A percentile compares a stretch with the other conserved stretches of the same genome.
These are phyloP conservation scores for Silene coronaria DNA, from an alignment of 179 eudicot species.

Conservation along the genomic window DNA sequence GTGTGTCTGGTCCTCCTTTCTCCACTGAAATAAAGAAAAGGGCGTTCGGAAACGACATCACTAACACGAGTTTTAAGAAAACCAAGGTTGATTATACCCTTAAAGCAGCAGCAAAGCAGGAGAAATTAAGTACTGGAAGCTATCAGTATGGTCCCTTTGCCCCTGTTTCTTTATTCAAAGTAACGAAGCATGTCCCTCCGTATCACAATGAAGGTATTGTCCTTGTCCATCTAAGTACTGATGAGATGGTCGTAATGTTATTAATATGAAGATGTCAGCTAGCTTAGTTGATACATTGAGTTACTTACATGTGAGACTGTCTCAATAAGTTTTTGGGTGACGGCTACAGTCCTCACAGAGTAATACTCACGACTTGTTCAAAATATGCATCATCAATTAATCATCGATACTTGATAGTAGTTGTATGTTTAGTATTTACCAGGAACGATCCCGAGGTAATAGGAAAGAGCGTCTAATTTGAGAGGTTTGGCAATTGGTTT, in stretches of 20 bases:
- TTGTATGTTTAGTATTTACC: too few species aligned
- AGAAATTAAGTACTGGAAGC: constrained; percentile 26
- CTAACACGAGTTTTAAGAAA: constrained; percentile 53
- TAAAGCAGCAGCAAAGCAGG: constrained; percentile 28
- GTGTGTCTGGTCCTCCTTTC: constrained; percentile 25
- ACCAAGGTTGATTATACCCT: constrained; percentile 29
- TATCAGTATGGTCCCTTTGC: constrained; percentile 78
- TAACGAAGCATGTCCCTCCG: constrained; percentile 41
- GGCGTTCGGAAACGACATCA: constrained; percentile 73
- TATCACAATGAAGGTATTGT: constrained; percentile 83
- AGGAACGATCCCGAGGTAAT: too few species aligned
- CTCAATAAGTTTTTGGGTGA: too few species aligned
- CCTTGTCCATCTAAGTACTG: not conserved
- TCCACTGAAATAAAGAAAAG: constrained; percentile 56
- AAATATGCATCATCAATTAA: too few species aligned
- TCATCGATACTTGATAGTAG: too few species aligned
- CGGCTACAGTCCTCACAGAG: too few species aligned
- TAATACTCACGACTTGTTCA: too few species aligned
- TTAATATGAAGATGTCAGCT: too few species aligned
- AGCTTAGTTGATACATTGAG: too few species aligned
- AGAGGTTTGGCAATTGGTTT: constrained; percentile 7
- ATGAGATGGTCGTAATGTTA: too few species aligned
- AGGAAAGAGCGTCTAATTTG: not conserved
- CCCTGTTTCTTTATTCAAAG: constrained; percentile 44
- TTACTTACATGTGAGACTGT: too few species aligned